Percentiles rank a stretch among this genome's conserved stretches.
These are phyloP conservation scores for Monilinia laxa DNA, from an alignment of 2,329 filamentous ascomycete genomes.

Conservation along the genomic window DNA sequence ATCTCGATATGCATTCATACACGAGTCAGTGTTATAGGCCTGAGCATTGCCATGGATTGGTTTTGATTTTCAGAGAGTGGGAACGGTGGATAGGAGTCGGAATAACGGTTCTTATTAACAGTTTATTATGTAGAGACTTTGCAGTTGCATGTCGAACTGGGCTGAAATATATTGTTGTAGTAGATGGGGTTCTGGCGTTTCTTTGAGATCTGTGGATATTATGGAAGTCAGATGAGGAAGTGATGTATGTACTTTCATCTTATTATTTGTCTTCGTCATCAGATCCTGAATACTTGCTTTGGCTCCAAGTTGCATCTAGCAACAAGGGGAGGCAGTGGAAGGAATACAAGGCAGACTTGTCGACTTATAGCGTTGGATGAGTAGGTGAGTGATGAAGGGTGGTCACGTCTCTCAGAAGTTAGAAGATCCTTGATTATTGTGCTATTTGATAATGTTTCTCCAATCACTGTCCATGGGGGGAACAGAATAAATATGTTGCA, in stretches of 20 bases:
- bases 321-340: neutral
- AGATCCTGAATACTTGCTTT: neutral
- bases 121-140: too few relatives aligned
- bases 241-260: too few relatives aligned
- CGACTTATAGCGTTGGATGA: rapidly evolving
- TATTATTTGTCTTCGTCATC: neutral
- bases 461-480: neutral
- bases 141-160: too few relatives aligned
- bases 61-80: neutral
- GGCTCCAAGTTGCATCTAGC: too few relatives aligned
- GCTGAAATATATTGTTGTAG: too few relatives aligned
- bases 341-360: neutral
- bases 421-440: neutral
- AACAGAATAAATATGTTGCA: neutral
- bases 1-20: neutral
- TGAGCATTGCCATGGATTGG: neutral
- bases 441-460: neutral
- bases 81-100: too few relatives aligned
- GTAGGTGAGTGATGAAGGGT: neutral
- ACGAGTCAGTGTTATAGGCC: neutral
- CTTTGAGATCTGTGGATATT: too few relatives aligned
- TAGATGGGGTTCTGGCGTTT: too few relatives aligned
- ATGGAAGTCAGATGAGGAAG: too few relatives aligned
- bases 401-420: neutral
- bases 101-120: too few relatives aligned